Conservation (phyloP, 768 basidiomycete genomes). For the Boletus vinaceobasis region DNA sequence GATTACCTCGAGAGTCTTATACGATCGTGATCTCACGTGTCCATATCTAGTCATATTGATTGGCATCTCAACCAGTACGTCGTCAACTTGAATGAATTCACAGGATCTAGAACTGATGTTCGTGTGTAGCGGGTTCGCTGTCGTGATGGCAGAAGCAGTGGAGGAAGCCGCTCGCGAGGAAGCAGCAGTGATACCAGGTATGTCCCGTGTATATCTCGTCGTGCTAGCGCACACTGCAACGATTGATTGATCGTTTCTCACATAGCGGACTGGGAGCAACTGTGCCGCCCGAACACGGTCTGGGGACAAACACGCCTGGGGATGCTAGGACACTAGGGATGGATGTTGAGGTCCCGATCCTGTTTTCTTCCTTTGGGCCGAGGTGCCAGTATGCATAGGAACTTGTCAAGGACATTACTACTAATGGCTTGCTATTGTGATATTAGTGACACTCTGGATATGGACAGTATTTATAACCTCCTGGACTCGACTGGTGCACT, state of each 20-base stretch:
- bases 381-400: not conserved
- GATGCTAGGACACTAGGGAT: not conserved
- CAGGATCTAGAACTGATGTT: not conserved
- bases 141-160: conserved; percentile 28
- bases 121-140: conserved; percentile 25
- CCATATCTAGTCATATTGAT: conserved; percentile 24
- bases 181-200: conserved; percentile 19
- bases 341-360: not conserved
- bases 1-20: not conserved
- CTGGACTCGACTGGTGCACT: too few relatives aligned
- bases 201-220: not conserved
- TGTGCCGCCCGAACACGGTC: conserved; percentile 10
- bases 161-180: conserved; percentile 4
- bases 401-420: not conserved
- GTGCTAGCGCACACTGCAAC: too few relatives aligned
- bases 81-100: not conserved
- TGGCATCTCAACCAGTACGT: conserved; percentile 30
- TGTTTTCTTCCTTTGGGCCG: not conserved
- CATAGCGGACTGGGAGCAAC: conserved; percentile 18
- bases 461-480: too few relatives aligned
- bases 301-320: conserved; percentile 1
- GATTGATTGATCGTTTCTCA: not conserved
- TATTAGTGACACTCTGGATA: too few relatives aligned
- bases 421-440: too few relatives aligned
- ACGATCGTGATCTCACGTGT: not conserved